Evolutionary conservation across 495 filamentous ascomycete species (phyloP).

Genomic region (Recurvomyces mirabilis): DNA sequence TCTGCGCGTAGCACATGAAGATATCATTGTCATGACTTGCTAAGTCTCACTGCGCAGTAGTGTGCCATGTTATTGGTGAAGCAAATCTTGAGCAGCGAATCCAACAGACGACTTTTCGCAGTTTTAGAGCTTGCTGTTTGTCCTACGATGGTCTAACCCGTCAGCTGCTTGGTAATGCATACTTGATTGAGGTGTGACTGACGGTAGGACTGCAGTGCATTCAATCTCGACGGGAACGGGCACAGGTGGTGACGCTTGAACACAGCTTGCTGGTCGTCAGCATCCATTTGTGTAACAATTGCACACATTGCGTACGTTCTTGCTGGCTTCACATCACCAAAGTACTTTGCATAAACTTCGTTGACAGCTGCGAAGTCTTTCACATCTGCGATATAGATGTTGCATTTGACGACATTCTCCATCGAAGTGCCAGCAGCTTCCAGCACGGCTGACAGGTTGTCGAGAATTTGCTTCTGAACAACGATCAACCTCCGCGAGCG

Average conservation of each 20-base stretch:
- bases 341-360: conserved; percentile 28
- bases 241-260: conserved; percentile 55
- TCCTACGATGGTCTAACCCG: too few relatives aligned
- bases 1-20: too few relatives aligned
- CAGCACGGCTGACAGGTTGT: conserved; percentile 56
- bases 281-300: background rate
- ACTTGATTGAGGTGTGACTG: too few relatives aligned
- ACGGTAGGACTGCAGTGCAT: conserved; percentile 42
- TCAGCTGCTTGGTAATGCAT: too few relatives aligned
- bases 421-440: conserved; percentile 51
- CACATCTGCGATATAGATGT: conserved; percentile 60
- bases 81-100: too few relatives aligned
- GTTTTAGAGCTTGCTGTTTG: conserved; percentile 1
- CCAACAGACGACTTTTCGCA: too few relatives aligned
- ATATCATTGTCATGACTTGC: too few relatives aligned
- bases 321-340: conserved; percentile 18
- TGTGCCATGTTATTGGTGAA: too few relatives aligned
- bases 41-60: too few relatives aligned
- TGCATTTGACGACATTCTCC: conserved; percentile 53
- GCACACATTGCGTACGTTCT: conserved; percentile 13
- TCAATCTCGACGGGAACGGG: conserved; percentile 63
- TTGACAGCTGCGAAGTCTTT: conserved; percentile 57
- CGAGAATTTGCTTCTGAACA: conserved; percentile 29
- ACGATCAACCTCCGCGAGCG: background rate
- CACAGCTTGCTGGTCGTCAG: conserved; percentile 42